Evolutionary conservation across 768 basidiomycete species (phyloP), one percentile per base, ranked within the genome.

Genomic region (Suillus placidus): DNA sequence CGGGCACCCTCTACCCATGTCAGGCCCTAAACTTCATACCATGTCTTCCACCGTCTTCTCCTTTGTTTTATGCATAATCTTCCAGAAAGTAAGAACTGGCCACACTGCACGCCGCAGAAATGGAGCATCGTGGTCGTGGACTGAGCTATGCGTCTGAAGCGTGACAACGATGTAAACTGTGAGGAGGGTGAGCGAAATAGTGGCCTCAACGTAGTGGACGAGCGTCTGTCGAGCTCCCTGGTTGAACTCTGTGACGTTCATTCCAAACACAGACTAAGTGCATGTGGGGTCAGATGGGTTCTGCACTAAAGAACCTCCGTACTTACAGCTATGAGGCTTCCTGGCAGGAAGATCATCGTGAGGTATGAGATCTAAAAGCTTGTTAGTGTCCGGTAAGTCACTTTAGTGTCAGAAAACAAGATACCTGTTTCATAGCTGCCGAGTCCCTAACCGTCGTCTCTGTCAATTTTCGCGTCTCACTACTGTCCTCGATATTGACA

Each of bases 311-410:
- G 20, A 35, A 18, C 4, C 8, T 20, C 4, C 4, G 8, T 26
- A 6, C 76, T 66, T 26, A 79, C 78, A 0, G 78, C 69, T 42
- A 75, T 43, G 56, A 88, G 84, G 16, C 82, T 81, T 2, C 85
- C 82, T 0, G 88, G 88, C 10, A 88, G 75, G 72, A 88, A 89
- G 20, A 87, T 71, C 85, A 88, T 88, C 0, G 87, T 85, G 2
- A 89, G 74, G 66, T 87, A 87, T 0, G 85, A 72, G 18, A 76
- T 75, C 75, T 76, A 32, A 23, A 32, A 23, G 10, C 4, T 32
- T 1, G n/a, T 64, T 34, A 37, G n/a, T 16, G 3, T 37, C 7
- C 20, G 32, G 6, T 30, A 16, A 2, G 23, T 1, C 72, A 26
- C 80, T 79, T 62, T 80, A 81, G 64, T 6, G 45, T 6, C 32